Conservation (phyloP, 345 rosid genomes). For the Eucalyptus sp. region DNA sequence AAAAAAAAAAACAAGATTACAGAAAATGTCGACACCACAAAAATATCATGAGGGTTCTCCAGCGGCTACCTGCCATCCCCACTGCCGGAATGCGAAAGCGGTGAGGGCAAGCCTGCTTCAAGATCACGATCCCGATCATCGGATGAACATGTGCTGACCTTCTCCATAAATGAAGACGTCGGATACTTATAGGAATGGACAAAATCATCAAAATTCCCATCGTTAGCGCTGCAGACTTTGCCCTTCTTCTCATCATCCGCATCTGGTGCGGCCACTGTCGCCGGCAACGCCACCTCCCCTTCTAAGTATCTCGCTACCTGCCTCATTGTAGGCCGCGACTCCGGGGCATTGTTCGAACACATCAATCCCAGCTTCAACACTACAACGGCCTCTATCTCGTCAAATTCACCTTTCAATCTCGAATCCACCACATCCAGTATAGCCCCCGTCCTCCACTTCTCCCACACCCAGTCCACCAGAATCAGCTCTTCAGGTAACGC, state of each 20-base stretch:
- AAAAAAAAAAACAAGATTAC: not conserved
- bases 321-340: slow-evolving; percentile 63
- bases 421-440: slow-evolving; percentile 58
- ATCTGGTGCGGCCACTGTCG: slow-evolving; percentile 35
- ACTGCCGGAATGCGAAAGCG: slow-evolving; percentile 7
- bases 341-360: slow-evolving; percentile 58
- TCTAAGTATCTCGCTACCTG: slow-evolving; percentile 69
- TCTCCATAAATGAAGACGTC: slow-evolving; percentile 19
- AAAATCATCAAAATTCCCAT: slow-evolving; percentile 27
- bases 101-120: slow-evolving; percentile 29
- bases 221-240: not conserved
- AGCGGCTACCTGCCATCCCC: slow-evolving; percentile 4
- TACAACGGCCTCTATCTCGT: slow-evolving; percentile 46
- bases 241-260: slow-evolving; percentile 17
- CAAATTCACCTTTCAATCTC: slow-evolving; percentile 44
- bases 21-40: not conserved
- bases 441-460: slow-evolving; percentile 53
- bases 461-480: slow-evolving; percentile 92
- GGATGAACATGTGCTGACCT: slow-evolving; percentile 19
- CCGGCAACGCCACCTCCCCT: slow-evolving; percentile 44
- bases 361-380: slow-evolving; percentile 66
- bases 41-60: not conserved
- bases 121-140: slow-evolving; percentile 22
- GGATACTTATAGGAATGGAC: slow-evolving; percentile 24
- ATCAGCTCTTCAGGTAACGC: slow-evolving; percentile 82